Base-by-base conservation (phyloP, 2,329 filamentous ascomycete genomes). In the Claviceps fusiformis region DNA sequence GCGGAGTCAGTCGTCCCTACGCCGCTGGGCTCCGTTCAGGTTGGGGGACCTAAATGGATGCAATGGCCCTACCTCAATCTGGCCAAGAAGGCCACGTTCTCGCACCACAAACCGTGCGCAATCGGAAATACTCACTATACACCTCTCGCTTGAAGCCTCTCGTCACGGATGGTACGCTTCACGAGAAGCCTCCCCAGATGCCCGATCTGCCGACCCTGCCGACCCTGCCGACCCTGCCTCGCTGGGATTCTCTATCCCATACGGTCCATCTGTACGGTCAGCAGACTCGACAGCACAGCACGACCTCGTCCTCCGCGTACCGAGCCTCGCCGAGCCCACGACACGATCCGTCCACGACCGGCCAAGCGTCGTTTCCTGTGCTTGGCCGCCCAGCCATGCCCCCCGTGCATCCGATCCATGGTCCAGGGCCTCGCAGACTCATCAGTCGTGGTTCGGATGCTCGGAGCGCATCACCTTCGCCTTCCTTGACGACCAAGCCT, bases 181-280 rank as follows among this genome's bases (percentile, higher is more conserved):
- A 44, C 7, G 54, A 60, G 31, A 37, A 54, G 45, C 19, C 50
- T 24, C 50, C 55, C 2, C 58, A 57, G 46, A 33, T 63, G 45
- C 62, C 63, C 41, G 66, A 68, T 52, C 59, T 67, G 15, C 68
- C 70, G 48, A 63, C 69, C 33, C 57, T 70, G 15, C 68, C 70
- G 48, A 63, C 69, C 33, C 57, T 70, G 19, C 68, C 69, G 47
- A 59, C 69, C 31, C 70, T 68, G 19, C 69, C 69, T 54, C 66
- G 76, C 59, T 80, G 77, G 76, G 76, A 77, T 59, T 68, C 67
- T 31, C 58, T 67, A 43, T 61, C 65, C 10, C 62, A 67, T 54
- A 59, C 64, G 24, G 57, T 64, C 50, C 66, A 62, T 51, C 47
- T 67, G 37, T 57, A 64, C 9, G 53, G 55, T 33, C 54, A 52